These are phyloP conservation scores for Aspergillus neoniger DNA, from an alignment of 2,329 filamentous ascomycete species.

Conservation along the genomic window DNA sequence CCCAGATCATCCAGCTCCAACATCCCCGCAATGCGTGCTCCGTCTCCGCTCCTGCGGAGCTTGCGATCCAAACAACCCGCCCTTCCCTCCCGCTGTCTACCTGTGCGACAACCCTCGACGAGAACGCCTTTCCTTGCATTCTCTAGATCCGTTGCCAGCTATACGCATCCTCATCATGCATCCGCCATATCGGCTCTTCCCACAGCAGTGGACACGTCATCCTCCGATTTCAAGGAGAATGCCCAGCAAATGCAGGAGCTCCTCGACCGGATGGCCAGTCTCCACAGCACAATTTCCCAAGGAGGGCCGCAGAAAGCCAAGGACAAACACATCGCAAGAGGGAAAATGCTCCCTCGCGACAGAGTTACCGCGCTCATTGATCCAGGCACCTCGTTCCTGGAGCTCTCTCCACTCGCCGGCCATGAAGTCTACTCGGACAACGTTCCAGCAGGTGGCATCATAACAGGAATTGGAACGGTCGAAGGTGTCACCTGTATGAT, in stretches of 20 bases:
- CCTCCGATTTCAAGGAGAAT: constrained; percentile 80
- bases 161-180: constrained; percentile 79
- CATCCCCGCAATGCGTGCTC: constrained; percentile 40
- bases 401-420: constrained; percentile 89
- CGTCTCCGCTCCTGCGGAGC: constrained; percentile 43
- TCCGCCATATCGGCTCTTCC: constrained; percentile 78
- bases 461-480: constrained; percentile 87
- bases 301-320: constrained; percentile 81
- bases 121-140: constrained; percentile 14
- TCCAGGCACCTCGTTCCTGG: constrained; percentile 84
- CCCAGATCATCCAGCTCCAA: constrained; percentile 2
- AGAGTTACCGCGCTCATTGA: constrained; percentile 85
- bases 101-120: constrained; percentile 12
- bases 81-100: constrained; percentile 27
- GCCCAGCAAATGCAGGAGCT: constrained; percentile 73
- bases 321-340: constrained; percentile 81
- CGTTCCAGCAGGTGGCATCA: constrained; percentile 85
- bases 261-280: constrained; percentile 65
- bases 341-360: constrained; percentile 94
- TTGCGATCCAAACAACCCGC: constrained; percentile 32
- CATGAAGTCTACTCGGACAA: constrained; percentile 86
- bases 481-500: constrained; percentile 91
- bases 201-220: constrained; percentile 73
- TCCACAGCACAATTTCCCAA: constrained; percentile 71
- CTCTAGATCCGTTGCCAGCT: constrained; percentile 64